A percentile compares a stretch with the other conserved stretches of the same genome.
These are phyloP conservation scores for Pythium aquatile DNA, from an alignment of 352 stramenopile species.

Conservation along the genomic window DNA sequence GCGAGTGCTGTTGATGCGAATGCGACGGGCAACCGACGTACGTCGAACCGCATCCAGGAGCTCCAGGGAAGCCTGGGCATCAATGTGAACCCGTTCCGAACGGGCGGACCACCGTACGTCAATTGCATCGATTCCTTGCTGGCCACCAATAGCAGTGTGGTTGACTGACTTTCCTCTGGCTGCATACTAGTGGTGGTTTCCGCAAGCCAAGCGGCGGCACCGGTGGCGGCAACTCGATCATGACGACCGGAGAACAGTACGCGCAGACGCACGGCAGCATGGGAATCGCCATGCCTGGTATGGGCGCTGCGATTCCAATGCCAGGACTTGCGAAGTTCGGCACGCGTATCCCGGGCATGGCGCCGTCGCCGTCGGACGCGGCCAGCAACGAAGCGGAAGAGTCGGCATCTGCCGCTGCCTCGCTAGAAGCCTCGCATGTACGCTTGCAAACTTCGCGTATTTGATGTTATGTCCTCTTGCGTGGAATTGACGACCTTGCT, in stretches of 20 bases:
- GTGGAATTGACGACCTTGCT: background rate
- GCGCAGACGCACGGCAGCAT: conserved; percentile 62
- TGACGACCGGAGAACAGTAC: conserved; percentile 85
- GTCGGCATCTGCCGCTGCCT: conserved; percentile 25
- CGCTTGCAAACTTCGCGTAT: conserved; percentile 2
- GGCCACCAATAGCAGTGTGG: background rate
- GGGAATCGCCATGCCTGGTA: conserved; percentile 76
- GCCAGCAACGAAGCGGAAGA: conserved; percentile 26
- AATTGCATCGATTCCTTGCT: background rate
- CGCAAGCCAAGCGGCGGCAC: conserved; percentile 30
- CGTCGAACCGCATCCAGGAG: conserved; percentile 58
- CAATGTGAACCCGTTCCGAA: conserved; percentile 81
- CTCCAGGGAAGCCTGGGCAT: conserved; percentile 81
- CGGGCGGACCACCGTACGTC: conserved; percentile 34
- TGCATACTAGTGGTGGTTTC: conserved; percentile 32
- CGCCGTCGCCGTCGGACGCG: conserved; percentile 19
- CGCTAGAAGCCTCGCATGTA: conserved; percentile 68
- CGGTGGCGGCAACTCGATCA: conserved; percentile 54
- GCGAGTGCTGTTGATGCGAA: conserved; percentile 21
- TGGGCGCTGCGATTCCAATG: conserved; percentile 83
- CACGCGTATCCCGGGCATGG: conserved; percentile 69
- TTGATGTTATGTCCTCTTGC: background rate
- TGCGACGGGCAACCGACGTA: conserved; percentile 33
- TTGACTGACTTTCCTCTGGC: background rate
- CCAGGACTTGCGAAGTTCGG: conserved; percentile 69